phyloP scores from a whole-genome alignment of 2,329 filamentous ascomycete genomes.

The Aspergillus uvarum region DNA sequence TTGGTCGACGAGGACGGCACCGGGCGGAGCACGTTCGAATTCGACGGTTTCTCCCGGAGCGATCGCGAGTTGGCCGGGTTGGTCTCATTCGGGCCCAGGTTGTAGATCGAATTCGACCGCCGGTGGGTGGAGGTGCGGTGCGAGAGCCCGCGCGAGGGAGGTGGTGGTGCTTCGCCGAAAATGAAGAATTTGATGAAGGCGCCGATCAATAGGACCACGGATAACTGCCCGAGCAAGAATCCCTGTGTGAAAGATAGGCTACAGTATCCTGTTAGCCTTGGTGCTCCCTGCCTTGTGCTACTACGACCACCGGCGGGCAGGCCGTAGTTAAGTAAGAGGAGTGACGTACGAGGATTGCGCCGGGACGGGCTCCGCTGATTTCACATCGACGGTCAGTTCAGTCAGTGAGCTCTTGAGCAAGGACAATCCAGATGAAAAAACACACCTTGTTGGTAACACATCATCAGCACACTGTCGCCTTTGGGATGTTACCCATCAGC shows the following conservation, averaged over 20 bases:
- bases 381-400: not conserved
- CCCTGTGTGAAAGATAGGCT: slow-evolving; percentile 92
- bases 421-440: not conserved
- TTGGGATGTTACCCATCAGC: slow-evolving; percentile 22
- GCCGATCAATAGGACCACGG: slow-evolving; percentile 84
- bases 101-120: slow-evolving; percentile 65
- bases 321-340: not conserved
- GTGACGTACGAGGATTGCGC: slow-evolving; percentile 45
- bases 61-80: slow-evolving; percentile 48
- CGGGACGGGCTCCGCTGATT: slow-evolving; percentile 31
- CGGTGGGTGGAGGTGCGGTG: slow-evolving; percentile 77
- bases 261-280: slow-evolving; percentile 12
- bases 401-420: slow-evolving; percentile 16
- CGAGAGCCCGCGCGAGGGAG: slow-evolving; percentile 74
- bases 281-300: not conserved
- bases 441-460: slow-evolving; percentile 35
- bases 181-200: slow-evolving; percentile 99
- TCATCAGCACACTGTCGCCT: slow-evolving; percentile 27
- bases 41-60: slow-evolving; percentile 49
- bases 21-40: slow-evolving; percentile 69
- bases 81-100: slow-evolving; percentile 37
- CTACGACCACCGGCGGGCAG: not conserved
- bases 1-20: slow-evolving; percentile 80
- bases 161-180: slow-evolving; percentile 86
- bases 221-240: slow-evolving; percentile 88